These are phyloP conservation scores for Arctostaphylos glauca DNA, from an alignment of 148 eudicot species.

Conservation along the genomic window DNA sequence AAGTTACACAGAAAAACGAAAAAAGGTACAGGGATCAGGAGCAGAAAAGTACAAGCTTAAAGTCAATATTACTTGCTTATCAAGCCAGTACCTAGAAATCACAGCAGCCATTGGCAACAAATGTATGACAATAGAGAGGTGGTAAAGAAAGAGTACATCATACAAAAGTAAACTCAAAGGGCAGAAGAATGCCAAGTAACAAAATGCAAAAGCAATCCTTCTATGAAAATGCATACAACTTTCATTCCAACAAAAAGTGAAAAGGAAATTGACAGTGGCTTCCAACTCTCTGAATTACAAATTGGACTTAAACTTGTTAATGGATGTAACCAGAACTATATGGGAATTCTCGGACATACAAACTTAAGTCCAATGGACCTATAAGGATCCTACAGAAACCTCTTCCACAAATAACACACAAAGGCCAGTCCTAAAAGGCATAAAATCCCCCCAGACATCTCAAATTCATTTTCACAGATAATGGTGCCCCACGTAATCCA, in stretches of 20 bases:
- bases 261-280: not conserved
- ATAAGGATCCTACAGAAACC: not conserved
- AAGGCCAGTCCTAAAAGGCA: not conserved
- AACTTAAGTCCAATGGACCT: not conserved
- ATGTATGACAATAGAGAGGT: not conserved
- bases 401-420: not conserved
- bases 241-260: not conserved
- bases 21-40: not conserved
- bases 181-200: not conserved
- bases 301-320: not conserved
- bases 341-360: not conserved
- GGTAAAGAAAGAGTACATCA: not conserved
- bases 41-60: not conserved
- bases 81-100: not conserved
- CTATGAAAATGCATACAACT: not conserved
- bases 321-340: not conserved
- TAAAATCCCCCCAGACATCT: not conserved
- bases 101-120: not conserved
- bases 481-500: not conserved
- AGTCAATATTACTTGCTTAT: not conserved
- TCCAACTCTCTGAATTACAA: not conserved
- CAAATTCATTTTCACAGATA: not conserved
- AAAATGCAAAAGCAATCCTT: not conserved
- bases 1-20: not conserved
- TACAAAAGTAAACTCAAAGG: not conserved